Evolutionary conservation across 2,329 filamentous ascomycete species (phyloP), one percentile per base, ranked within the genome.

Genomic region (Nemania abortiva): DNA sequence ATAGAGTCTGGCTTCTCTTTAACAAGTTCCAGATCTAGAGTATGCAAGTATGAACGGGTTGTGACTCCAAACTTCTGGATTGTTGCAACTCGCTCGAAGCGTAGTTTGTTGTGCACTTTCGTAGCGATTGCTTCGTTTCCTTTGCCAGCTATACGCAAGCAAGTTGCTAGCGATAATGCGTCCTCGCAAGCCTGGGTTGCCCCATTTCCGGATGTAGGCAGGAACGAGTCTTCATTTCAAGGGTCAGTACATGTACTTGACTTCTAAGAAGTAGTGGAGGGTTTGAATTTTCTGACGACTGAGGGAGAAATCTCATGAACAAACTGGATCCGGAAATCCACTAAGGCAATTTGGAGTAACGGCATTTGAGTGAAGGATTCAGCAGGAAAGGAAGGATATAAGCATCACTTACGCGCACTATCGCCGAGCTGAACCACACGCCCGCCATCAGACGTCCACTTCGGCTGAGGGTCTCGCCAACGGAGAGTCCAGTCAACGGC

Each of bases 401-500:
- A n/a, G n/a, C n/a, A 18, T 49, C 15, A 59, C 56, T 59, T 72
- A 71, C 81, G 80, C 6, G 80, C 80, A 0, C 75, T 74, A 52
- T 81, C 79, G 15, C 79, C 79, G 34, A 79, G 74, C 52, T 79
- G 77, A 11, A 79, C 67, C 11, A 80, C 74, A 6, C 75, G 75
- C 5, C 69, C 78, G 1, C 63, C 64, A 2, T 68, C 71, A 7
- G 77, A 79, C 2, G 73, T 71, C 75, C 76, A 79, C 10, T 74
- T 71, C 1, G 72, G 72, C 42, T 76, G 76, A 7, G 77, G 78
- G 64, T 80, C 74, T 5, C 79, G 76, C 78, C 76, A 79, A 54
- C 75, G 70, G 29, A 80, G 73, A 67, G 75, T 73, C 73, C 78
- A 80, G 65, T 79, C 83, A 71, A 86, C 80, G 71, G 75, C 9